These are phyloP conservation scores for Aspergillus costaricaensis DNA, from an alignment of 2,329 filamentous ascomycete genomes.

Conservation along the genomic window DNA sequence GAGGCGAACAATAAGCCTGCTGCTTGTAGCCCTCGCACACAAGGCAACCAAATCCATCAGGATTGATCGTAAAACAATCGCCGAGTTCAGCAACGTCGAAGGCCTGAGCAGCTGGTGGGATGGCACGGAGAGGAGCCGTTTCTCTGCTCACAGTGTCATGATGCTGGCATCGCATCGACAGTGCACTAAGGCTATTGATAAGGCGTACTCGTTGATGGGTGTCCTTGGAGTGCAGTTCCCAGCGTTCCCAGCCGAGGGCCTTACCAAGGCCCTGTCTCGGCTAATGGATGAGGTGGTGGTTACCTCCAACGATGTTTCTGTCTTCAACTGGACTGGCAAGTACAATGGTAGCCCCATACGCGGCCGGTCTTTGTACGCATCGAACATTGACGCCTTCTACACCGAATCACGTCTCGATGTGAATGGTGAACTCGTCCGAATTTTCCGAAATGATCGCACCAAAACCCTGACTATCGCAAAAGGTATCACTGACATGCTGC, in stretches of 20 bases:
- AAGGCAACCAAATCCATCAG: background rate
- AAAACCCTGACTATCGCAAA: background rate
- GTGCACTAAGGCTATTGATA: conserved; percentile 18
- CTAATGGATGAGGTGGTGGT: conserved; percentile 21
- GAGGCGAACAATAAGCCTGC: background rate
- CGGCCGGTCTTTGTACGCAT: conserved; percentile 15
- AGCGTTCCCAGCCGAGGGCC: conserved; percentile 20
- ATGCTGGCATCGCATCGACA: conserved; percentile 14
- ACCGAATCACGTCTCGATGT: background rate
- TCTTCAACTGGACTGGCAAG: conserved; percentile 18
- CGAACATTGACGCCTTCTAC: conserved; percentile 12
- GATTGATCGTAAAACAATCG: background rate
- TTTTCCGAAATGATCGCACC: background rate
- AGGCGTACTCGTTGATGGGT: conserved; percentile 25
- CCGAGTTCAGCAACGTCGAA: background rate
- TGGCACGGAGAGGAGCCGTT: background rate
- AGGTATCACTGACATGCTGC: background rate
- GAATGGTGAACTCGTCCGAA: background rate
- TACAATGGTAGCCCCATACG: conserved; percentile 11
- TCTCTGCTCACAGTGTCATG: conserved; percentile 17
- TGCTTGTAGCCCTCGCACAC: background rate
- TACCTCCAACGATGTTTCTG: conserved; percentile 19
- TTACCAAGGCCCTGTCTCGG: conserved; percentile 18
- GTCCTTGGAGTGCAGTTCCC: conserved; percentile 22
- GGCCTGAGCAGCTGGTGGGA: background rate